Percentiles rank a stretch among this genome's conserved stretches.
phyloP scores from a whole-genome alignment of 495 filamentous ascomycete genomes.

The Penicillium malachiteum region DNA sequence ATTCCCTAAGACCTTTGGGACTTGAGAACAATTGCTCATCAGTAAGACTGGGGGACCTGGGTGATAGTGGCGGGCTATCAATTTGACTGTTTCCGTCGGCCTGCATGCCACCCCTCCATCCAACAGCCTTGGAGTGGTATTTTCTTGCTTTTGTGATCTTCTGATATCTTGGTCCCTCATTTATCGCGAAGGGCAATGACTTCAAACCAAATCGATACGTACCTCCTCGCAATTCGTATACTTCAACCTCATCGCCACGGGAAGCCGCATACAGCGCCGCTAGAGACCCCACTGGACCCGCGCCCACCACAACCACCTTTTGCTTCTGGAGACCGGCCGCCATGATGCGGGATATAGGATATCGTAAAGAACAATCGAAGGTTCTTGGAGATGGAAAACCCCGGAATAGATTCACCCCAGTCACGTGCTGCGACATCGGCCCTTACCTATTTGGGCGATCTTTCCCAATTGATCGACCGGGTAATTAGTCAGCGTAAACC shows the following conservation, averaged over 20 bases:
- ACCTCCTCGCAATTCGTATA: constrained; percentile 95
- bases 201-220: constrained; percentile 31
- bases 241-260: constrained; percentile 82
- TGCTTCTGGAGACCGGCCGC: constrained; percentile 36
- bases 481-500: constrained; percentile 1
- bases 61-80: background rate
- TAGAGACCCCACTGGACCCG: constrained; percentile 88
- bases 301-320: constrained; percentile 83
- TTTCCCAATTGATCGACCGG: constrained; percentile 14
- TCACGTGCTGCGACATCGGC: constrained; percentile 31
- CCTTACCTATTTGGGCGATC: constrained; percentile 11
- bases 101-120: background rate
- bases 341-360: constrained; percentile 10
- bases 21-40: too few species aligned
- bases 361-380: background rate
- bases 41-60: background rate
- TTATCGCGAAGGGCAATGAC: background rate
- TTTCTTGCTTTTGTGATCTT: background rate
- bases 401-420: constrained; percentile 8
- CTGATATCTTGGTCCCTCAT: background rate
- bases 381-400: constrained; percentile 1
- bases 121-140: background rate
- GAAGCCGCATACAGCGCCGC: constrained; percentile 89
- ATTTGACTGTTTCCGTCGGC: background rate
- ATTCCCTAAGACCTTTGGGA: too few species aligned